phyloP scores from a whole-genome alignment of 2,329 filamentous ascomycete genomes.

The Reticulascus tulasneorum region DNA sequence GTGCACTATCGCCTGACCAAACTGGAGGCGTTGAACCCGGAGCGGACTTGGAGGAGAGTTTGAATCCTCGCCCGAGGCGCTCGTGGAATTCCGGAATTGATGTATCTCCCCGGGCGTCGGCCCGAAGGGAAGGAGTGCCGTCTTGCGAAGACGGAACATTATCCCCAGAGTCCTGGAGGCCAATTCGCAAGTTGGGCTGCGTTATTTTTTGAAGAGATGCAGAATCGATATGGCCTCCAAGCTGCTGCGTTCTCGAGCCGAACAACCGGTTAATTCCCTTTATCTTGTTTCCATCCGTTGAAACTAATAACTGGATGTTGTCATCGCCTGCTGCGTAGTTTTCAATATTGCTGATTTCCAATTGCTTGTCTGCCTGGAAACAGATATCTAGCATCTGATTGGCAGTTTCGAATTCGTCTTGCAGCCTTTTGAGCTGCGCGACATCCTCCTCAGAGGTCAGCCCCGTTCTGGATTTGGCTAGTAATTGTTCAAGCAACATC shows the following conservation, averaged over 20 bases:
- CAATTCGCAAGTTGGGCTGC: conserved; percentile 3
- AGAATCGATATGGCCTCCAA: conserved; percentile 14
- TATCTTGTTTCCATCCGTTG: conserved; percentile 13
- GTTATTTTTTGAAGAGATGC: conserved; percentile 15
- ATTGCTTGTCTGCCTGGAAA: not conserved
- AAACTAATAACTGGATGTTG: conserved; percentile 16
- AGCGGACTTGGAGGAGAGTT: too few species aligned
- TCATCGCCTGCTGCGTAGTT: conserved; percentile 14
- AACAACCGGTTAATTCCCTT: conserved; percentile 15
- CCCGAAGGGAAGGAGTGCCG: not conserved
- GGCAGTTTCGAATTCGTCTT: not conserved
- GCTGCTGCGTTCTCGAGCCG: conserved; percentile 12
- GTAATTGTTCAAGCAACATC: not conserved
- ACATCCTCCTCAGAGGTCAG: not conserved
- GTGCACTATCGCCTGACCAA: too few species aligned
- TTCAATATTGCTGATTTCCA: conserved; percentile 12
- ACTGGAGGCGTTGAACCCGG: too few species aligned
- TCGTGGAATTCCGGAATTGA: conserved; percentile 4
- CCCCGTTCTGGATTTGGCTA: not conserved
- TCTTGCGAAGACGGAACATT: not conserved
- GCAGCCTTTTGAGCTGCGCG: not conserved
- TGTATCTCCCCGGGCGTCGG: not conserved
- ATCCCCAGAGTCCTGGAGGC: not conserved
- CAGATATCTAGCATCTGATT: not conserved
- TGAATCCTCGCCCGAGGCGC: conserved; percentile 9